Conservation (phyloP, 2,329 filamentous ascomycete genomes). For the Sclerotinia trifoliorum region DNA sequence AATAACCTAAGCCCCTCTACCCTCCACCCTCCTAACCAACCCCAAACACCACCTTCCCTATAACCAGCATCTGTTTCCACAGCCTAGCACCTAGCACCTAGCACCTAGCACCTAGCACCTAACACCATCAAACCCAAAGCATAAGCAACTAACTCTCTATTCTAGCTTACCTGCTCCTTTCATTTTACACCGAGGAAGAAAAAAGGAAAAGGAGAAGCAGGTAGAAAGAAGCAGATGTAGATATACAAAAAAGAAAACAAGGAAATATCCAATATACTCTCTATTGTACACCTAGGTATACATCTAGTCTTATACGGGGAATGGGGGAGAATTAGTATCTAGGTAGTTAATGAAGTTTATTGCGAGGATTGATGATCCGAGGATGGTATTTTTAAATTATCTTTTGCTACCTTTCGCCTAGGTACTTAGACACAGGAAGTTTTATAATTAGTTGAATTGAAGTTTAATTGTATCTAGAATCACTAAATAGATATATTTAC, state of each 20-base stretch:
- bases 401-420: no score
- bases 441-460: no score
- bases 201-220: not conserved
- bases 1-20: not conserved
- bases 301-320: not conserved
- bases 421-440: no score
- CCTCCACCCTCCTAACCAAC: no score
- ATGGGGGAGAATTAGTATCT: not conserved
- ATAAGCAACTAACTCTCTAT: not conserved
- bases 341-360: conserved; percentile 1
- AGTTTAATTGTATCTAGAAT: no score
- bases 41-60: not conserved
- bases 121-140: no score
- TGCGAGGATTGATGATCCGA: not conserved
- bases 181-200: not conserved
- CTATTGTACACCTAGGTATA: not conserved
- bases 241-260: no score
- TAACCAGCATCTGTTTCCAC: not conserved
- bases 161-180: not conserved
- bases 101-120: no score
- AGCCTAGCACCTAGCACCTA: not conserved
- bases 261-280: not conserved
- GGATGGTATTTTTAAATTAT: not conserved
- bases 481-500: no score
- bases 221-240: no score